These are phyloP conservation scores for Liriodendron chinense DNA, from an alignment of 164 flowering plant species.

Conservation along the genomic window DNA sequence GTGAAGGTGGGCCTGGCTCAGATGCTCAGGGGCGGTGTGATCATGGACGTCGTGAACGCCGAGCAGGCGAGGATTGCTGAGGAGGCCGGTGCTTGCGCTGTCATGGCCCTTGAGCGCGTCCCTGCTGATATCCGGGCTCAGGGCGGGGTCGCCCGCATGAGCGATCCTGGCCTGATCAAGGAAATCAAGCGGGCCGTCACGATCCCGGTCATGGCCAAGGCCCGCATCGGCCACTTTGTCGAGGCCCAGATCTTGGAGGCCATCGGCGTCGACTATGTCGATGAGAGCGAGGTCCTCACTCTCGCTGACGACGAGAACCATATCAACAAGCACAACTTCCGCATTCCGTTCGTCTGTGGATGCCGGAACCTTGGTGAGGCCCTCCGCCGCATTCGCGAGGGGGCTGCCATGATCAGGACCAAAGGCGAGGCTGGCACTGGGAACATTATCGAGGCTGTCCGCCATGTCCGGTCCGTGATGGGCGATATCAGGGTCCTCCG, in stretches of 20 bases:
- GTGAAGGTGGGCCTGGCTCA: slow-evolving; percentile 57
- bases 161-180: slow-evolving; percentile 54
- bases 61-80: slow-evolving; percentile 77
- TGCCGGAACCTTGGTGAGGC: slow-evolving; percentile 62
- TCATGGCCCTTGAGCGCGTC: slow-evolving; percentile 34
- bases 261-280: slow-evolving; percentile 64
- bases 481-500: slow-evolving; percentile 46
- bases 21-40: slow-evolving; percentile 70
- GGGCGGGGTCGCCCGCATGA: slow-evolving; percentile 50
- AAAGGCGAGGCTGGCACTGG: slow-evolving; percentile 45
- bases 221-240: slow-evolving; percentile 79
- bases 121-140: slow-evolving; percentile 35
- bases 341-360: slow-evolving; percentile 64
- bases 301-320: slow-evolving; percentile 56
- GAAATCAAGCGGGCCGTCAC: slow-evolving; percentile 56
- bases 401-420: slow-evolving; percentile 64
- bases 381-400: slow-evolving; percentile 73
- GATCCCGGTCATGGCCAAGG: slow-evolving; percentile 64
- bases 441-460: slow-evolving; percentile 41
- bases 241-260: slow-evolving; percentile 80
- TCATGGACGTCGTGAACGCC: slow-evolving; percentile 43
- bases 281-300: slow-evolving; percentile 64
- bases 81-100: slow-evolving; percentile 68
- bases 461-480: slow-evolving; percentile 61
- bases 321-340: slow-evolving; percentile 75